Percentiles rank a stretch among this genome's conserved stretches.
Evolutionary conservation across 139 green algal genomes (phyloP).

Genomic region (Chlorokybus atmophyticus): DNA sequence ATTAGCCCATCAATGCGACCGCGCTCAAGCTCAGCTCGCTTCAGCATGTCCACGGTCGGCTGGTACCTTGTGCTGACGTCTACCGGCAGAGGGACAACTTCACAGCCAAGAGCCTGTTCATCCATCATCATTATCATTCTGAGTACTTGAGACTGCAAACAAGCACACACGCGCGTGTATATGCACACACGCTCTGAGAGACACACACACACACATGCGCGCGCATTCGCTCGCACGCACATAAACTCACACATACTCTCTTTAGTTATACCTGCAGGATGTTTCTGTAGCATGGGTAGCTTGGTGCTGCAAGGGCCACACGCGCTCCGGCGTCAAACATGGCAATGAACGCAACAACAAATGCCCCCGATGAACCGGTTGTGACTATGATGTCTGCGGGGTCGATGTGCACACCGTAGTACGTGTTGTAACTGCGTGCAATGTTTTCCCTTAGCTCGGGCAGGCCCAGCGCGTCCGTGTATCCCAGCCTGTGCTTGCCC

Average conservation of each 20-base stretch:
- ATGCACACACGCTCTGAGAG: too few species aligned
- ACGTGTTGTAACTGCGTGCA: conserved; percentile 2
- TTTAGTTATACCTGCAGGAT: too few species aligned
- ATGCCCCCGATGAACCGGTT: conserved; percentile 11
- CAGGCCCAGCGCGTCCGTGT: conserved; percentile 13
- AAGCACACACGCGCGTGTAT: too few species aligned
- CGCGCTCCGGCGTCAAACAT: conserved; percentile 12
- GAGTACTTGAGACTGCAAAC: too few species aligned
- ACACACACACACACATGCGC: too few species aligned
- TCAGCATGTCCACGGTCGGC: conserved; percentile 5
- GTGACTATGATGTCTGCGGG: conserved; percentile 9
- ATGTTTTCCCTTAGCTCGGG: conserved; percentile 10
- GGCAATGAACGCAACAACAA: conserved; percentile 14
- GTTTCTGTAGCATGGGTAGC: conserved; percentile 26
- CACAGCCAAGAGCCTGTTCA: conserved; percentile 6
- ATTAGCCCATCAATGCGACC: conserved; percentile 9
- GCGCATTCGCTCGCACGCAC: too few species aligned
- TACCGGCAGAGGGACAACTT: conserved; percentile 13
- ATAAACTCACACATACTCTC: too few species aligned
- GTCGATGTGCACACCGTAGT: conserved; percentile 4
- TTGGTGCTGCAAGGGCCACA: conserved; percentile 8
- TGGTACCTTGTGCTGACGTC: conserved; percentile 2
- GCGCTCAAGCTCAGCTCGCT: neutral
- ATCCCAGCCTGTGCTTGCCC: conserved; percentile 7
- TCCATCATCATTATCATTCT: too few species aligned